These are phyloP conservation scores for Asterella californica DNA, from an alignment of 225 moss, liverwort and hornwort species.

Conservation along the genomic window DNA sequence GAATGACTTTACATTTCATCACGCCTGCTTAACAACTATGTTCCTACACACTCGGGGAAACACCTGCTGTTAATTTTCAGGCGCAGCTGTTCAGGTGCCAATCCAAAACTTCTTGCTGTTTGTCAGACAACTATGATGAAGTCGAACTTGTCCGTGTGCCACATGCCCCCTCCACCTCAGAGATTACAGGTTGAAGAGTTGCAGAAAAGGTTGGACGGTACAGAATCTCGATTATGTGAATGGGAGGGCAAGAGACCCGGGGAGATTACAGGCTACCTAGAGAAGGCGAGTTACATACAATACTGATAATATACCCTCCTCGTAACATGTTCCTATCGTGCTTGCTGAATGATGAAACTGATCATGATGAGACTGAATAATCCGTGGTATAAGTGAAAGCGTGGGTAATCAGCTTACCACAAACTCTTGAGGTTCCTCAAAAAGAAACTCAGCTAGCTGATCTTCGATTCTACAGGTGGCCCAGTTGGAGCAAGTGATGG, in stretches of 20 bases:
- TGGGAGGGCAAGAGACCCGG: conserved; percentile 17
- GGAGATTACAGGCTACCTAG: conserved; percentile 19
- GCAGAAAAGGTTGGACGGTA: conserved; percentile 30
- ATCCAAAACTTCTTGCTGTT: conserved; percentile 9
- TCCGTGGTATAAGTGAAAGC: background rate
- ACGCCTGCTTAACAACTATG: background rate
- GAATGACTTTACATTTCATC: background rate
- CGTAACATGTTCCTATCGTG: background rate
- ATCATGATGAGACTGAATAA: background rate
- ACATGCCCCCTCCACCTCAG: conserved; percentile 8
- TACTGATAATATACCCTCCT: background rate
- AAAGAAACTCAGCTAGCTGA: background rate
- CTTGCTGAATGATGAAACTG: background rate
- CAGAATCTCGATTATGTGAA: conserved; percentile 31
- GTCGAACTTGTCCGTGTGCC: background rate
- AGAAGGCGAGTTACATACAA: conserved; percentile 24
- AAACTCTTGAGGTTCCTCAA: background rate
- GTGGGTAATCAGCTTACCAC: background rate
- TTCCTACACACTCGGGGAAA: background rate
- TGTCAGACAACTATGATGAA: background rate
- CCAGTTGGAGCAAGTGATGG: conserved; percentile 28
- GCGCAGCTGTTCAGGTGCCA: background rate
- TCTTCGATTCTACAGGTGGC: conserved; percentile 30
- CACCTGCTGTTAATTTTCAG: background rate
- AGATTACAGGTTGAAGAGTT: conserved; percentile 27